Evolutionary conservation across 2,329 filamentous ascomycete species (phyloP).

Genomic region (Plenodomus biglobosus): DNA sequence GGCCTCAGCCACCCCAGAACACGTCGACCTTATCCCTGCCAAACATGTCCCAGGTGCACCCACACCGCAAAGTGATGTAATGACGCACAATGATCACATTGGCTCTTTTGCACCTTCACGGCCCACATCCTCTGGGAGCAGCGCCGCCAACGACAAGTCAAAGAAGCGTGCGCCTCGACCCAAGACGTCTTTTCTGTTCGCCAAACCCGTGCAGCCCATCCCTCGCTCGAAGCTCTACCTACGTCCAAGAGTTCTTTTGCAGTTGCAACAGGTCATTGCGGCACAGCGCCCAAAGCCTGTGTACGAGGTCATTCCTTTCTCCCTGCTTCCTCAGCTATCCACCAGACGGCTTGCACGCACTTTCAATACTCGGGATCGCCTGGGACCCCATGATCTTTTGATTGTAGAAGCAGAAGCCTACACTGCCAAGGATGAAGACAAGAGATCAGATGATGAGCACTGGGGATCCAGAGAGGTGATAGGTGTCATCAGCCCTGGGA

Average conservation of each 20-base stretch:
- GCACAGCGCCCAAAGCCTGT: conserved; percentile 65
- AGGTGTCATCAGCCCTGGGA: conserved; percentile 65
- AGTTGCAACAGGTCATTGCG: conserved; percentile 67
- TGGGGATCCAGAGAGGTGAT: conserved; percentile 59
- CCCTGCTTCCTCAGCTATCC: conserved; percentile 55
- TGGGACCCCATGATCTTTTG: conserved; percentile 70
- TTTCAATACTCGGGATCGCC: conserved; percentile 63
- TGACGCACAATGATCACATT: conserved; percentile 13
- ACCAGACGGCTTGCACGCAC: conserved; percentile 60
- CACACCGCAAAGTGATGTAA: conserved; percentile 9
- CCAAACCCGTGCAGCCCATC: conserved; percentile 64
- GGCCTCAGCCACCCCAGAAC: neutral
- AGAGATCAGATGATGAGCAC: conserved; percentile 52
- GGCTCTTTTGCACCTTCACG: conserved; percentile 30
- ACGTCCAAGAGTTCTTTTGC: conserved; percentile 68
- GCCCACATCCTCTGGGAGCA: conserved; percentile 44
- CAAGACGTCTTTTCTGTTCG: conserved; percentile 67
- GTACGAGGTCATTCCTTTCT: conserved; percentile 73
- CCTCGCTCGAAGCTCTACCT: conserved; percentile 64
- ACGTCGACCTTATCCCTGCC: neutral
- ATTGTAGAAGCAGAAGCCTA: conserved; percentile 72
- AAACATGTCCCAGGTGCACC: conserved; percentile 1
- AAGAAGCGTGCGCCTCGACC: conserved; percentile 54
- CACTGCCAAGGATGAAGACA: conserved; percentile 45
- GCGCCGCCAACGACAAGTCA: conserved; percentile 38